Evolutionary conservation across 2,329 filamentous ascomycete genomes (phyloP), one percentile per base, ranked within the genome.

Genomic region (Alternaria ethzedia): DNA sequence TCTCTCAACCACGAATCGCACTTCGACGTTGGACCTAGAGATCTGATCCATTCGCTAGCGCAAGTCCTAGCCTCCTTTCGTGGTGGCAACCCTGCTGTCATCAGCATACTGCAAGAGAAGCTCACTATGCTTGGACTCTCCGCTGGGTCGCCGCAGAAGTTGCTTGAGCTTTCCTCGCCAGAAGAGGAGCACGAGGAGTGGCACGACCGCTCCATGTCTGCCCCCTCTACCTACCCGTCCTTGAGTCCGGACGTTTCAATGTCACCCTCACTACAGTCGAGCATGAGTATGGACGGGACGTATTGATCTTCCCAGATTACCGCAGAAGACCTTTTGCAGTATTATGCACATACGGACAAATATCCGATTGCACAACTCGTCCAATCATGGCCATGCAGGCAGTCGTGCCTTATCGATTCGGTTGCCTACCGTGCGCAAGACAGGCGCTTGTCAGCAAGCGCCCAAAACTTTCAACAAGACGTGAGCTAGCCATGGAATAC

Each of bases 11-110:
- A 75, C 58, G 71, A 76, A 46, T 69, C 75, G 2, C 65, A 70
- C 15, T 78, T 79, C 23, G 69, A 67, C 6, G 63, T 78, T 43
- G 76, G 76, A 3, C 76, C 76, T 7, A 67, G 76, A 59, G 76
- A 79, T 49, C 69, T 79, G 3, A 76, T 79, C 7, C 76, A 78
- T 45, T 75, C 74, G 6, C 69, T 79, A 9, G 72, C 76, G 1
- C 68, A 71, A 15, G 67, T 78, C 1, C 69, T 79, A 7, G 69
- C 68, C 12, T 70, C 70, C 1, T 79, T 78, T 49, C 67, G 76
- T 49, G 76, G 76, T 25, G 76, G 76, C 10, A 79, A 79, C 28
- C 74, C 76, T 12, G 74, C 76, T 2, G 75, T 79, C 13, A 73
- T 78, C 43, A 74, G 59, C 36, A 77, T 79, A 20, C 64, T 79